Percentiles rank a stretch among this genome's conserved stretches.
These are phyloP conservation scores for Pyrus betulifolia DNA, from an alignment of 306 rosid species.

Conservation along the genomic window DNA sequence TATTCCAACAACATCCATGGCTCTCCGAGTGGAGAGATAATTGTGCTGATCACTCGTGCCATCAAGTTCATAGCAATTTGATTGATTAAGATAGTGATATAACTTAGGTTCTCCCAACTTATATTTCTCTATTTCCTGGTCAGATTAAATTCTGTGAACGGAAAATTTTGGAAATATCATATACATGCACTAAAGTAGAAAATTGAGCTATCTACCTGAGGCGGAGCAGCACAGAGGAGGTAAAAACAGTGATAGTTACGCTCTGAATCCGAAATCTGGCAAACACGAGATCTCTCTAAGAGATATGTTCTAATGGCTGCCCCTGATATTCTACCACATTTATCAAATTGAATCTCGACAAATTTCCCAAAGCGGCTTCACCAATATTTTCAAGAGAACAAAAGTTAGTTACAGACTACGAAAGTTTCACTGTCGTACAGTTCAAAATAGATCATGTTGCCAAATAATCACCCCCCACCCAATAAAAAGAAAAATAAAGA, in stretches of 20 bases:
- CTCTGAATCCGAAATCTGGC: constrained; percentile 90
- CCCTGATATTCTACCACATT: constrained; percentile 75
- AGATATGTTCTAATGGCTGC: constrained; percentile 95
- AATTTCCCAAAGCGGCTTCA: constrained; percentile 94
- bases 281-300: constrained; percentile 88
- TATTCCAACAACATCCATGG: constrained; percentile 92
- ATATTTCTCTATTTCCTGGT: constrained; percentile 74
- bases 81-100: constrained; percentile 88
- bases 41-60: constrained; percentile 70
- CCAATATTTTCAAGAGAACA: constrained; percentile 26
- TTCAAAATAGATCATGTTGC: constrained; percentile 10
- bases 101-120: constrained; percentile 75
- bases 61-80: constrained; percentile 64
- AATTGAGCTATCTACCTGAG: constrained; percentile 43
- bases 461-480: neutral
- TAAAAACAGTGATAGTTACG: constrained; percentile 91
- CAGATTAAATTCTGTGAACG: constrained; percentile 18
- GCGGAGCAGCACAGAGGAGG: constrained; percentile 84
- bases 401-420: constrained; percentile 19
- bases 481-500: too few relatives aligned
- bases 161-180: neutral
- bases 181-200: constrained; percentile 10
- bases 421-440: constrained; percentile 4
- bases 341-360: constrained; percentile 83
- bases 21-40: constrained; percentile 76